Conservation (phyloP, 768 basidiomycete species). For the Podaxis carcinomalis region DNA sequence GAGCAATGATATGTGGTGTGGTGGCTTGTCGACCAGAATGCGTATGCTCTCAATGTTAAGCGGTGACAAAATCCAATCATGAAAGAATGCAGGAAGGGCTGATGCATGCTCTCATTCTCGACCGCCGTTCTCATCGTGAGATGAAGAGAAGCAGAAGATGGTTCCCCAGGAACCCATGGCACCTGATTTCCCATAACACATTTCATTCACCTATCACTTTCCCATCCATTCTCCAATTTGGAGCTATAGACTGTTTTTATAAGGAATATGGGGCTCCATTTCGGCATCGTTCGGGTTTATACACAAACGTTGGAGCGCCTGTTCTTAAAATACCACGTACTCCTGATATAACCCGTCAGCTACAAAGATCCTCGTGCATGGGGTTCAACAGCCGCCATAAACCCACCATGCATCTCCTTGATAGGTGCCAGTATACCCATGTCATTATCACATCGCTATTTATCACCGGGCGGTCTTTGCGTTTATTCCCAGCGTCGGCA, state of each 20-base stretch:
- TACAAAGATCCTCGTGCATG: neutral
- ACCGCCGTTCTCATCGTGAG: neutral
- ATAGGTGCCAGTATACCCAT: conserved; percentile 1
- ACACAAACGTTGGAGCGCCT: neutral
- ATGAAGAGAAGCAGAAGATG: neutral
- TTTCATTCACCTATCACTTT: neutral
- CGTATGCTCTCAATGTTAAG: no score
- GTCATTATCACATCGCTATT: neutral
- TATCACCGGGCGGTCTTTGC: neutral
- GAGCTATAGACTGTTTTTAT: neutral
- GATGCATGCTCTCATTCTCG: no score
- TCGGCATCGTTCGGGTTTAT: neutral
- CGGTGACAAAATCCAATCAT: no score
- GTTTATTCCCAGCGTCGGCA: neutral
- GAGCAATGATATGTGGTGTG: no score
- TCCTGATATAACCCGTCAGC: neutral
- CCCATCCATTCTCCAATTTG: neutral
- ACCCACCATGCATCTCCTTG: neutral
- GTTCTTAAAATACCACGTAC: neutral
- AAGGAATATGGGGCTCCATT: neutral
- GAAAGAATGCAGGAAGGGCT: no score
- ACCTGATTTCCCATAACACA: neutral
- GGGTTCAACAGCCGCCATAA: neutral
- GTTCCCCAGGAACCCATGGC: neutral
- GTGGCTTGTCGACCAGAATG: no score